These are phyloP conservation scores for Suillus subaureus DNA, from an alignment of 768 basidiomycete genomes.

Conservation along the genomic window DNA sequence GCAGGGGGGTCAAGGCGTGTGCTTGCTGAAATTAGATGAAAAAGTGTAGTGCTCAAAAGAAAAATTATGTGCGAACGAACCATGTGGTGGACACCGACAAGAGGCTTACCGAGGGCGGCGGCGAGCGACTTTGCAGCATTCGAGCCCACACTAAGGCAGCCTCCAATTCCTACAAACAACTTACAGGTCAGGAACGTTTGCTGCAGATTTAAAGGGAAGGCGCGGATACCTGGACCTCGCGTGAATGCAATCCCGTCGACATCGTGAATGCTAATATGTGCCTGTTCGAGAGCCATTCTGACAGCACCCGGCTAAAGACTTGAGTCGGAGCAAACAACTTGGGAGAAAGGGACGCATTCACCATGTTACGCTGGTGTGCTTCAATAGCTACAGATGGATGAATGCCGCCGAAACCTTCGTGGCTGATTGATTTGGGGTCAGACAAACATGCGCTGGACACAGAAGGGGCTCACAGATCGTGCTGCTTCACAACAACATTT, in stretches of 20 bases:
- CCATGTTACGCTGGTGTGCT: constrained; percentile 82
- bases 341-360: constrained; percentile 24
- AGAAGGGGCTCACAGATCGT: constrained; percentile 49
- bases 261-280: constrained; percentile 56
- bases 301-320: constrained; percentile 70
- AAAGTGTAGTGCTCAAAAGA: too few relatives aligned
- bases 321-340: not conserved
- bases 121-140: constrained; percentile 88
- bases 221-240: constrained; percentile 69
- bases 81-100: constrained; percentile 96
- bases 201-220: constrained; percentile 10
- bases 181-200: not conserved
- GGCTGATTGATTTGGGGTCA: constrained; percentile 15
- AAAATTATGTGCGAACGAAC: constrained; percentile 40
- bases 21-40: constrained; percentile 66
- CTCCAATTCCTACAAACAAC: constrained; percentile 62
- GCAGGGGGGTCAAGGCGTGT: constrained; percentile 80
- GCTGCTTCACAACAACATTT: constrained; percentile 87
- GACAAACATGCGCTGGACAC: not conserved
- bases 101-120: constrained; percentile 71
- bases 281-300: constrained; percentile 63
- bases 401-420: constrained; percentile 60
- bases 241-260: constrained; percentile 92
- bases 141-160: constrained; percentile 77
- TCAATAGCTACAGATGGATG: constrained; percentile 76